Evolutionary conservation across 805 yeast species (phyloP).

Genomic region (Zygosaccharomyces lentus): DNA sequence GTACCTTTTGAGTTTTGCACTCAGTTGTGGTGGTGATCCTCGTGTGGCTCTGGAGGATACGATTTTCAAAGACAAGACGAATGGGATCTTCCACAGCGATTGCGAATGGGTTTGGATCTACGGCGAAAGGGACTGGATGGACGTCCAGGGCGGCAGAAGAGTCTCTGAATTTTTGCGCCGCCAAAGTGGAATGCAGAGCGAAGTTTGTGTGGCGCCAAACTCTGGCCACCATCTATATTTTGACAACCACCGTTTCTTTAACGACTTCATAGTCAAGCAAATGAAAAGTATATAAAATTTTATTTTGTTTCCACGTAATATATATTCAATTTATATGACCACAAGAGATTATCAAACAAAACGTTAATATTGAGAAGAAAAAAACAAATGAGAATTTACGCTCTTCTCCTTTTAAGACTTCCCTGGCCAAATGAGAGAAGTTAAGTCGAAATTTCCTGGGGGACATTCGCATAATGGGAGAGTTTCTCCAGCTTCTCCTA

Average conservation of each 20-base stretch:
- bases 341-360: background rate
- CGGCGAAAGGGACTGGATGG: slow-evolving; percentile 77
- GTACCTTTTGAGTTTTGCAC: slow-evolving; percentile 74
- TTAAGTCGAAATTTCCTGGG: background rate
- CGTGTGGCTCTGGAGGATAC: slow-evolving; percentile 58
- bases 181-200: slow-evolving; percentile 23
- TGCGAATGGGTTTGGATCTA: slow-evolving; percentile 78
- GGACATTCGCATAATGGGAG: background rate
- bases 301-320: background rate
- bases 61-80: slow-evolving; percentile 11
- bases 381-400: background rate
- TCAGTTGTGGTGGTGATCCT: slow-evolving; percentile 91
- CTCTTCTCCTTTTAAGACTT: too few species aligned
- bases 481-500: background rate
- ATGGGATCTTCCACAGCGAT: slow-evolving; percentile 40
- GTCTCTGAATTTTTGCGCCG: slow-evolving; percentile 29
- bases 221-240: slow-evolving; percentile 79
- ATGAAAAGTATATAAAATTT: slow-evolving; percentile 37
- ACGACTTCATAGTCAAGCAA: slow-evolving; percentile 46
- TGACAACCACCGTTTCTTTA: slow-evolving; percentile 57
- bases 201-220: slow-evolving; percentile 43
- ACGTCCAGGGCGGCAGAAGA: slow-evolving; percentile 39
- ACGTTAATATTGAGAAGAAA: background rate
- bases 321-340: too few species aligned
- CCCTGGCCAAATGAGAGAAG: too few species aligned